Percentiles rank a stretch among this genome's conserved stretches.
These are phyloP conservation scores for Jasminum sambac DNA, from an alignment of 257 asterid species.

Conservation along the genomic window DNA sequence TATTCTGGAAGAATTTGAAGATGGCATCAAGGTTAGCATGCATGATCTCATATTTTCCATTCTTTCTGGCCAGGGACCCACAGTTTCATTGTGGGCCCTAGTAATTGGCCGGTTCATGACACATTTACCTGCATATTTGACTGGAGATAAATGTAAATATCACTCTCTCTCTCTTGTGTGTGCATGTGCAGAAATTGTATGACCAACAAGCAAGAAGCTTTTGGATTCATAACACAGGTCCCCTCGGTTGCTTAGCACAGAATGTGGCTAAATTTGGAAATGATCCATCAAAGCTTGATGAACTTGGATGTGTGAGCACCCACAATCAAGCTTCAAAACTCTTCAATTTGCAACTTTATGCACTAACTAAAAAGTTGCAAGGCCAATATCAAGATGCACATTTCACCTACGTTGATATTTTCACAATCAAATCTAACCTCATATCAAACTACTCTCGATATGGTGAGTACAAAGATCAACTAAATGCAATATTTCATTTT, in stretches of 20 bases:
- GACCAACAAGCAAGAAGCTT: constrained; percentile 82
- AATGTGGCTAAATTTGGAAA: constrained; percentile 78
- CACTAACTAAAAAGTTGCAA: constrained; percentile 72
- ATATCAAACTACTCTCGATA: constrained; percentile 71
- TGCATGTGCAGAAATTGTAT: constrained; percentile 55
- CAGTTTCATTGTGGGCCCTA: neutral
- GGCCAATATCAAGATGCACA: constrained; percentile 71
- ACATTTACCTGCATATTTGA: neutral
- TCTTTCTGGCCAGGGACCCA: neutral
- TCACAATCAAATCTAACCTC: constrained; percentile 78
- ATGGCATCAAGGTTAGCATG: constrained; percentile 57
- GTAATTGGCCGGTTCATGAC: neutral
- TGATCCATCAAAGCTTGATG: constrained; percentile 84
- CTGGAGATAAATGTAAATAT: neutral
- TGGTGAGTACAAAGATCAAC: constrained; percentile 42
- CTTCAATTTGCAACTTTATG: constrained; percentile 75
- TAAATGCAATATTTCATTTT: too few species aligned
- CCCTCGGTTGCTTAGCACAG: constrained; percentile 90
- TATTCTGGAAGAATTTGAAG: constrained; percentile 63
- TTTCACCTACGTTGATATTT: constrained; percentile 66
- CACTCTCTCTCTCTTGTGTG: neutral
- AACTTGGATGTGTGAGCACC: constrained; percentile 76
- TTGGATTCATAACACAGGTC: constrained; percentile 96
- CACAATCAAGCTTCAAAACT: constrained; percentile 88
- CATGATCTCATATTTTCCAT: neutral